Conservation (phyloP, 495 filamentous ascomycete genomes). For the Venustampulla echinocandica region DNA sequence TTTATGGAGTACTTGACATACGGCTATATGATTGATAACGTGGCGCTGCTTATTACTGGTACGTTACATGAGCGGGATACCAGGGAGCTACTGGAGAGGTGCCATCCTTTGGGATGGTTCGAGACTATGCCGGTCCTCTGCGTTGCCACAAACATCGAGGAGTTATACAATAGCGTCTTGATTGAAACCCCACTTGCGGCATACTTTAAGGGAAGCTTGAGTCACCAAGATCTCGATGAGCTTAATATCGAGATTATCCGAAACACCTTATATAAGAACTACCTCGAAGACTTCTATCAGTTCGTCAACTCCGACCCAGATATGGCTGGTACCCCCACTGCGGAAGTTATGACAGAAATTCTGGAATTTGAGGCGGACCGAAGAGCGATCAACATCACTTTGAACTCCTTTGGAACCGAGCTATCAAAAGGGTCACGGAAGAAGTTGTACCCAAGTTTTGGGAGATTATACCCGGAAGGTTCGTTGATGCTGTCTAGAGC, state of each 20-base stretch:
- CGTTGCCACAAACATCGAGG: slow-evolving; percentile 95
- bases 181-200: slow-evolving; percentile 92
- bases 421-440: slow-evolving; percentile 86
- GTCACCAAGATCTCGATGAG: slow-evolving; percentile 94
- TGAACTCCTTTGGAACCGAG: slow-evolving; percentile 98
- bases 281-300: slow-evolving; percentile 92
- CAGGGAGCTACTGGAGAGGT: slow-evolving; percentile 86
- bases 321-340: slow-evolving; percentile 76
- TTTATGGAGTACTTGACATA: slow-evolving; percentile 98
- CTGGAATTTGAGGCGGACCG: slow-evolving; percentile 95
- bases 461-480: slow-evolving; percentile 84
- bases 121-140: slow-evolving; percentile 97
- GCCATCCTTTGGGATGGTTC: slow-evolving; percentile 97
- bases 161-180: slow-evolving; percentile 94
- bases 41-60: slow-evolving; percentile 94
- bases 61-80: slow-evolving; percentile 97
- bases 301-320: slow-evolving; percentile 84
- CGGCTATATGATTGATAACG: slow-evolving; percentile 99
- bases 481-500: slow-evolving; percentile 91
- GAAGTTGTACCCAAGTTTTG: slow-evolving; percentile 93
- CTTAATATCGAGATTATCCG: slow-evolving; percentile 98
- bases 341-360: slow-evolving; percentile 90
- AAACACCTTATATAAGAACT: slow-evolving; percentile 99
- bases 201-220: slow-evolving; percentile 94
- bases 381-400: slow-evolving; percentile 95